These are phyloP conservation scores for Diplosphaera chodatii DNA, from an alignment of 139 green algal genomes.

Conservation along the genomic window DNA sequence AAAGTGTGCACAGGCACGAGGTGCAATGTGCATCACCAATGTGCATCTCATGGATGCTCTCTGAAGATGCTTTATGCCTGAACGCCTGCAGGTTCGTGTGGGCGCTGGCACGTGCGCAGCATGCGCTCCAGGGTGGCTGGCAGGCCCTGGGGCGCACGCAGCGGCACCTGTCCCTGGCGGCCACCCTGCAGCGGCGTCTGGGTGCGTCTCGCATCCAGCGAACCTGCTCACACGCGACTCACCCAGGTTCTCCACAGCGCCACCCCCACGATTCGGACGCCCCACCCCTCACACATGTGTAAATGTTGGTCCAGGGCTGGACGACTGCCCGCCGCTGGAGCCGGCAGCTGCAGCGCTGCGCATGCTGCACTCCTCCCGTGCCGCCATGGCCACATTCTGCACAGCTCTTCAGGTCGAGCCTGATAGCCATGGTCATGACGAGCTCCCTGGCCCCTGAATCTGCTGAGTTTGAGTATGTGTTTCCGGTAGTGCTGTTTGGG, in stretches of 20 bases:
- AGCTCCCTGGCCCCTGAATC: no score
- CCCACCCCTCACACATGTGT: no score
- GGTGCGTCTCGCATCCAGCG: no score
- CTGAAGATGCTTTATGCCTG: no score
- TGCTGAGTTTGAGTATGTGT: neutral
- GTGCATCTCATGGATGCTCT: no score
- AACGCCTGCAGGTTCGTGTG: neutral
- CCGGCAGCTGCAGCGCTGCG: neutral
- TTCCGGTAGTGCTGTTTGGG: no score
- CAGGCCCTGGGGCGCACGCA: neutral
- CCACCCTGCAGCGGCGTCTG: neutral
- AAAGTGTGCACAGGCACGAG: neutral
- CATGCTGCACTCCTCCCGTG: neutral
- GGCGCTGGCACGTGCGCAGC: neutral
- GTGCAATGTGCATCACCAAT: no score
- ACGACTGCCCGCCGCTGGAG: neutral
- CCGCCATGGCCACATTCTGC: neutral
- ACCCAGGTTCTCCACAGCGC: no score
- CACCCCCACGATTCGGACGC: no score
- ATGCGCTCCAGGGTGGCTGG: neutral
- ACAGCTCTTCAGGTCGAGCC: neutral
- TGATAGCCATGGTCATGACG: no score
- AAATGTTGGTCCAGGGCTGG: neutral
- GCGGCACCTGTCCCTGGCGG: neutral
- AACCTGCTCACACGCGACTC: no score